Conservation (phyloP, 2,329 filamentous ascomycete species). For the Colletotrichum noveboracense region DNA sequence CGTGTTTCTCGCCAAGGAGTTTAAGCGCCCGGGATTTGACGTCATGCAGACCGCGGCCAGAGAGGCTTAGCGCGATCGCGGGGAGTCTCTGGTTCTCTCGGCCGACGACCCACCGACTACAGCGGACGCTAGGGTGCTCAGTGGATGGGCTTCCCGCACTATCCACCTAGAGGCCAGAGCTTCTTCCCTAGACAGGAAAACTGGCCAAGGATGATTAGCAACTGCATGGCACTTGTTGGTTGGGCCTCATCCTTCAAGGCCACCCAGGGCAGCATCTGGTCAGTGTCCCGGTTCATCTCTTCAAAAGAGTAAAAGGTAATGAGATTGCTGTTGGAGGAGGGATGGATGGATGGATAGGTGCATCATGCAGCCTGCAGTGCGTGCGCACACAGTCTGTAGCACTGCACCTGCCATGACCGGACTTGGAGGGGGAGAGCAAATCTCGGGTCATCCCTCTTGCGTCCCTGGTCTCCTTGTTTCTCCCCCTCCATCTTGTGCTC, state of each 20-base stretch:
- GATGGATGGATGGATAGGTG: neutral
- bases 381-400: slow-evolving; percentile 14
- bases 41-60: slow-evolving; percentile 3
- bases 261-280: neutral
- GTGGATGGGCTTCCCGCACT: slow-evolving; percentile 13
- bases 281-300: neutral
- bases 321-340: neutral
- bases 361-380: slow-evolving; percentile 14
- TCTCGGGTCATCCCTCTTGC: neutral
- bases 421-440: neutral
- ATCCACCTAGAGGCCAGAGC: slow-evolving; percentile 4
- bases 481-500: neutral
- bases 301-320: neutral
- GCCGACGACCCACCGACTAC: neutral
- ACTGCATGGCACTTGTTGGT: neutral
- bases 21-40: slow-evolving; percentile 22
- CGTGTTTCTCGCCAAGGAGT: slow-evolving; percentile 8
- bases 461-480: neutral
- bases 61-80: slow-evolving; percentile 13
- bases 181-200: neutral
- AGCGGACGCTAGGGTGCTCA: slow-evolving; percentile 12
- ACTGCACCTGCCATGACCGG: slow-evolving; percentile 9
- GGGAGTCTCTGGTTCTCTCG: neutral
- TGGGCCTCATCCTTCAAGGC: neutral
- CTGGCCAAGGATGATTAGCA: neutral